A percentile compares a stretch with the other conserved stretches of the same genome.
Conservation (phyloP, 1,284 basidiomycete species). For the Neolentinus lepideus region DNA sequence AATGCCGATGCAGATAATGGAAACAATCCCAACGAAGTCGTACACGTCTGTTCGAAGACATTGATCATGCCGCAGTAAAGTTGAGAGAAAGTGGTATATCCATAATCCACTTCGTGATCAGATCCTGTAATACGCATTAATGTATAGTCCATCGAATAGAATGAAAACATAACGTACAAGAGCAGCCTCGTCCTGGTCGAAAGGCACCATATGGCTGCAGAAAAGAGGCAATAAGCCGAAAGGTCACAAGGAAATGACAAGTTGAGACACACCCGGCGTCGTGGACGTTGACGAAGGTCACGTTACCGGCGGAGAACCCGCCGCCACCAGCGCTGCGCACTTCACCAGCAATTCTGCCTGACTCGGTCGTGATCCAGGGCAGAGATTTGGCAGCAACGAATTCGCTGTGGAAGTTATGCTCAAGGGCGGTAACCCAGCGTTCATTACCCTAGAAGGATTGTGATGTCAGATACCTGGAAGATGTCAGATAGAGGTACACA, state of each 20-base stretch:
- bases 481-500: slow-evolving; percentile 22
- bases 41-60: neutral
- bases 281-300: slow-evolving; percentile 44
- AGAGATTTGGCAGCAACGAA: slow-evolving; percentile 45
- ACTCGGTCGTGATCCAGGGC: slow-evolving; percentile 31
- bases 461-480: slow-evolving; percentile 9
- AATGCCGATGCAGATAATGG: too few species aligned
- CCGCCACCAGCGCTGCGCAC: slow-evolving; percentile 36
- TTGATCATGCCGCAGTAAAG: neutral
- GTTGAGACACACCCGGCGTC: slow-evolving; percentile 37
- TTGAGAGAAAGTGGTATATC: slow-evolving; percentile 30
- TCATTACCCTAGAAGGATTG: slow-evolving; percentile 51
- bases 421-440: slow-evolving; percentile 59
- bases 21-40: neutral
- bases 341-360: slow-evolving; percentile 29
- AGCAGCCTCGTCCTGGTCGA: slow-evolving; percentile 76
- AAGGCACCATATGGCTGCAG: slow-evolving; percentile 76
- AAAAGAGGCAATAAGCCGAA: neutral
- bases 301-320: slow-evolving; percentile 38
- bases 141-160: neutral
- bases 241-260: slow-evolving; percentile 3
- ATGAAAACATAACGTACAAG: slow-evolving; percentile 21
- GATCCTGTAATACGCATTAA: slow-evolving; percentile 21
- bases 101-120: slow-evolving; percentile 47
- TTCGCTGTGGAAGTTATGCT: slow-evolving; percentile 55